Conservation (phyloP, 2,329 filamentous ascomycete genomes). For the Elsinoe batatas region DNA sequence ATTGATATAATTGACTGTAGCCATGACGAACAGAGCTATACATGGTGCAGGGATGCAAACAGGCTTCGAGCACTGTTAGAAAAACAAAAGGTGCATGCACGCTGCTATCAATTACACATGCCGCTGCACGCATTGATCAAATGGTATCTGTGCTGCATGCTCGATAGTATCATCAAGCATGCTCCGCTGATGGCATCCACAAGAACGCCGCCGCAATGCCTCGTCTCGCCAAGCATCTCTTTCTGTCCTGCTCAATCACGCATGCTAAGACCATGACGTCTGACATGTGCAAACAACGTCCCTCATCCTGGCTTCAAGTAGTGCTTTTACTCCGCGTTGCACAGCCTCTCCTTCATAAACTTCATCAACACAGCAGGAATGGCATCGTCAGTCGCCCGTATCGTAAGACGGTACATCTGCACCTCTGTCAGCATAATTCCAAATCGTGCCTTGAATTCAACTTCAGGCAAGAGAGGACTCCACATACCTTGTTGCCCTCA, state of each 20-base stretch:
- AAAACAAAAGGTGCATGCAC: neutral
- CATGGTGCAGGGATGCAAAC: slow-evolving; percentile 1
- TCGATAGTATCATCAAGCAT: neutral
- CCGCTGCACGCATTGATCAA: slow-evolving; percentile 7
- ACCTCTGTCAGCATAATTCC: slow-evolving; percentile 16
- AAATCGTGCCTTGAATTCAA: neutral
- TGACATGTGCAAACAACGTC: neutral
- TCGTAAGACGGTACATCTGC: slow-evolving; percentile 90
- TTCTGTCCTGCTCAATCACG: neutral
- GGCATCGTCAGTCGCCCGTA: slow-evolving; percentile 84
- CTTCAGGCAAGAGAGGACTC: neutral
- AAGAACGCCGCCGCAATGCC: slow-evolving; percentile 4
- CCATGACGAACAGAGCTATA: neutral
- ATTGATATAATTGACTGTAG: no score
- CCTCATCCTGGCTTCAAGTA: neutral
- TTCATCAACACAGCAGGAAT: slow-evolving; percentile 73
- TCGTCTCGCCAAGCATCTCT: neutral
- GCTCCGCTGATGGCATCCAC: neutral
- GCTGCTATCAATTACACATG: neutral
- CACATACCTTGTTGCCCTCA: slow-evolving; percentile 73
- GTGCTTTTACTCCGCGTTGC: slow-evolving; percentile 30
- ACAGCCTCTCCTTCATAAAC: slow-evolving; percentile 75
- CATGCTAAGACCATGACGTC: slow-evolving; percentile 8
- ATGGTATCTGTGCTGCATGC: slow-evolving; percentile 10
- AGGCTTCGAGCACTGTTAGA: neutral